Evolutionary conservation across 2,329 filamentous ascomycete species (phyloP), one percentile per base, ranked within the genome.

Genomic region (Colletotrichum sp.): DNA sequence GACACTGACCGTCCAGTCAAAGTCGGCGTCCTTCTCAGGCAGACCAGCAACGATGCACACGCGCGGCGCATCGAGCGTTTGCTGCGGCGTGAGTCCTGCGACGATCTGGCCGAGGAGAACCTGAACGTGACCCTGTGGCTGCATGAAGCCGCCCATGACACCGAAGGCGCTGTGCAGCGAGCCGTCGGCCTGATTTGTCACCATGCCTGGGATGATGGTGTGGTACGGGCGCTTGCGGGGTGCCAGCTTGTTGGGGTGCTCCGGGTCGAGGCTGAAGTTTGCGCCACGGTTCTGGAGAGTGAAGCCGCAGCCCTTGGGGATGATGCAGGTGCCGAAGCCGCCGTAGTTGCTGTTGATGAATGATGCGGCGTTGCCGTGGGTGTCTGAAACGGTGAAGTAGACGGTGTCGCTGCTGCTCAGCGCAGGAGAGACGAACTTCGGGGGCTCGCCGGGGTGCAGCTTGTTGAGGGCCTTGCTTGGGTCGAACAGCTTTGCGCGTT

Each of bases 71-170:
- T 99, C 97, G 0, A 98, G 89, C 4, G 96, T 95, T 73, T 95
- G 92, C 83, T 99, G 97, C 1, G 96, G 95, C 76, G 93, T 93
- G 67, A 95, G 87, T 3, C 92, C 91, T 78, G 96, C 98, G 0
- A 95, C 91, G 1, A 98, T 84, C 90, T 98, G 96, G 77, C 97
- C 98, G 3, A 98, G 87, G 12, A 99, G 85, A 1, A 98, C 95
- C 83, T 98, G 97, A 0, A 98, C 93, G 74, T 98, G 97, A 27
- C 96, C 97, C 83, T 98, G 97, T 0, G 97, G 97, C 85, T 99
- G 97, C 94, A 98, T 98, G 84, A 97, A 98, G 4, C 95, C 96
- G 66, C 97, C 97, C 97, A 98, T 98, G 74, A 98, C 96, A 67
- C 97, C 97, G 79, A 96, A 98, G 0, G 98, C 94, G 6, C 91